These are phyloP conservation scores for Hypoxylon intermedium DNA, from an alignment of 495 filamentous ascomycete species.

Conservation along the genomic window DNA sequence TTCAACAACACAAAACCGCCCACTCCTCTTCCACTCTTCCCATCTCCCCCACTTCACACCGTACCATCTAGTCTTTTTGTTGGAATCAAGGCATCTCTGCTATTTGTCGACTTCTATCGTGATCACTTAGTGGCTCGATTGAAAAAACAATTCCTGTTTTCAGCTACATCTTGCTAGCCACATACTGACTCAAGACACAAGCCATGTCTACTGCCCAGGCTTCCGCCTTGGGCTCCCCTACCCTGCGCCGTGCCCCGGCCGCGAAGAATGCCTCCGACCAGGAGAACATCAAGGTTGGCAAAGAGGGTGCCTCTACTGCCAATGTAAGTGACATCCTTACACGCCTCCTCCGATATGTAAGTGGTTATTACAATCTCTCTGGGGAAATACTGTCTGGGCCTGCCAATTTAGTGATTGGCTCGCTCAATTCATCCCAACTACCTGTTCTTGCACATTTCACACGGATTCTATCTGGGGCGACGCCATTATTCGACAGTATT, in stretches of 20 bases:
- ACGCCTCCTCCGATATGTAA: conserved; percentile 38
- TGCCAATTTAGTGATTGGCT: background rate
- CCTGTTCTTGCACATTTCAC: background rate
- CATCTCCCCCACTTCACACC: conserved; percentile 1
- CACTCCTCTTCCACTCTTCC: conserved; percentile 15
- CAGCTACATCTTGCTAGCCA: conserved; percentile 18
- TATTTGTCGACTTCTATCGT: conserved; percentile 38
- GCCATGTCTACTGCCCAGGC: conserved; percentile 55
- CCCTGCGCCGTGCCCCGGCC: conserved; percentile 47
- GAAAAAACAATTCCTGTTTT: conserved; percentile 14
- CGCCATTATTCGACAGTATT: background rate
- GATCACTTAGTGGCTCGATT: conserved; percentile 28
- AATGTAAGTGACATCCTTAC: conserved; percentile 44
- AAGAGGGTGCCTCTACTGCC: conserved; percentile 40
- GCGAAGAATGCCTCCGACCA: conserved; percentile 48
- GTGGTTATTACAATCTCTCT: conserved; percentile 12
- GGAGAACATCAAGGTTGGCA: conserved; percentile 52
- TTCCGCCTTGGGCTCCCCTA: conserved; percentile 59
- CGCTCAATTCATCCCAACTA: conserved; percentile 6
- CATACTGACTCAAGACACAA: conserved; percentile 21
- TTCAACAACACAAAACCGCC: conserved; percentile 12
- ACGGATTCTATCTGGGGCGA: background rate
- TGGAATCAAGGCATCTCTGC: conserved; percentile 41
- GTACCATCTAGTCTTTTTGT: conserved; percentile 38
- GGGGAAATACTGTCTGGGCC: background rate